Evolutionary conservation across 2,329 filamentous ascomycete genomes (phyloP).

Genomic region (Cryoendolithus antarcticus): DNA sequence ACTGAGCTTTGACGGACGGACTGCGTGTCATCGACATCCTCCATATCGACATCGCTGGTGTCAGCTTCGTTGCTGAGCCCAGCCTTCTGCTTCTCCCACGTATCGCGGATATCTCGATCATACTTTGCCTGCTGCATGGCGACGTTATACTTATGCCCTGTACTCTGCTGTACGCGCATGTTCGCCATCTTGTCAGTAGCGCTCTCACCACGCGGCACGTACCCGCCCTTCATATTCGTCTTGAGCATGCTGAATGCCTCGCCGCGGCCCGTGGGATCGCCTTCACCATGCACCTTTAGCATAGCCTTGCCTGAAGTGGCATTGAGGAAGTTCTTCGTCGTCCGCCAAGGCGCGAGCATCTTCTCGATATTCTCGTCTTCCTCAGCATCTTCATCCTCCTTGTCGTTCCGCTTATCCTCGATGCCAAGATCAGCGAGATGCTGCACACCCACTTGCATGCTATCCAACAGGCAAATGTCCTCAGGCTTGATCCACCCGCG

Average conservation of each 20-base stretch:
- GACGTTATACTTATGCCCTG: conserved; percentile 95
- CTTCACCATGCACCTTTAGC: conserved; percentile 86
- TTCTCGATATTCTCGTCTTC: conserved; percentile 64
- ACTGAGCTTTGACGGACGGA: conserved; percentile 8
- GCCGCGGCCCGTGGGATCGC: conserved; percentile 85
- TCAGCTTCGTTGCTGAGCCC: conserved; percentile 63
- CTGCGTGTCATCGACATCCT: conserved; percentile 42
- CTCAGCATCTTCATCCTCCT: conserved; percentile 52
- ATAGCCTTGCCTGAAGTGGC: conserved; percentile 92
- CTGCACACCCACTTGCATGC: conserved; percentile 91
- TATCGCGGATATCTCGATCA: conserved; percentile 77
- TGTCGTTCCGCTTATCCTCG: conserved; percentile 48
- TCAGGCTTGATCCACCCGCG: conserved; percentile 87
- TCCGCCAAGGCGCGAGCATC: conserved; percentile 90
- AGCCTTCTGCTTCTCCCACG: conserved; percentile 79
- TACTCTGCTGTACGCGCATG: conserved; percentile 55
- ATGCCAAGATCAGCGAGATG: conserved; percentile 86
- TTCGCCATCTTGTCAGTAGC: conserved; percentile 78
- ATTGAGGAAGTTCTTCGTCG: conserved; percentile 90
- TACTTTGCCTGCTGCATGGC: conserved; percentile 88
- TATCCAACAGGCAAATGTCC: conserved; percentile 85
- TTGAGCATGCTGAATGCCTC: conserved; percentile 95
- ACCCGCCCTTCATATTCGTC: conserved; percentile 97
- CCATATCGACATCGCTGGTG: conserved; percentile 61
- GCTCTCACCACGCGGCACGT: conserved; percentile 79